phyloP scores from a whole-genome alignment of 345 rosid genomes.

The Brassica incana region DNA sequence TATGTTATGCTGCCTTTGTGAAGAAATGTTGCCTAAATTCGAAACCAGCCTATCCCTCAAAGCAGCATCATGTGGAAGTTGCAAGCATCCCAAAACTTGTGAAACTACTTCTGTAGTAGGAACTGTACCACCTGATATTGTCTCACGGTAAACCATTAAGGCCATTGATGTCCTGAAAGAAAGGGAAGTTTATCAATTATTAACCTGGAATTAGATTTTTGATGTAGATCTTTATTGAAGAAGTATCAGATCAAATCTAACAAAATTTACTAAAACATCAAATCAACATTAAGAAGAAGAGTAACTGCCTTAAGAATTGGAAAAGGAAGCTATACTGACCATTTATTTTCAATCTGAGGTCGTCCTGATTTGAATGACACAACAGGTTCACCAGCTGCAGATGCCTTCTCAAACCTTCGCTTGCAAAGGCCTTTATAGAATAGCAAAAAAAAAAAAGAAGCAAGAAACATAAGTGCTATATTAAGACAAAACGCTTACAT shows the following conservation, averaged over 20 bases:
- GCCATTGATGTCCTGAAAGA: conserved; percentile 71
- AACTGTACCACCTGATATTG: conserved; percentile 54
- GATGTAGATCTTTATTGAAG: neutral
- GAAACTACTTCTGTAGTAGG: conserved; percentile 83
- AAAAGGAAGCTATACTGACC: conserved; percentile 48
- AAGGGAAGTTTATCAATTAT: conserved; percentile 19
- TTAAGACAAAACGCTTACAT: neutral
- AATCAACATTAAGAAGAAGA: conserved; percentile 12
- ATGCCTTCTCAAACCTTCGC: conserved; percentile 67
- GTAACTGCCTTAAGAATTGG: conserved; percentile 13
- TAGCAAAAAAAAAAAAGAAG: neutral
- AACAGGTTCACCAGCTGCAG: conserved; percentile 60
- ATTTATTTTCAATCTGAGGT: conserved; percentile 71
- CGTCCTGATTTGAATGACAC: conserved; percentile 61
- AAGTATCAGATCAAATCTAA: conserved; percentile 6
- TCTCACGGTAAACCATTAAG: conserved; percentile 70
- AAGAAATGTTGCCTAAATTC: conserved; percentile 53
- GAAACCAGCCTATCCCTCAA: conserved; percentile 64
- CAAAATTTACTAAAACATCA: conserved; percentile 2
- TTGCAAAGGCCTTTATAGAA: conserved; percentile 69
- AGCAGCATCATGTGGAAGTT: conserved; percentile 67
- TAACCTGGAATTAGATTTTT: conserved; percentile 15
- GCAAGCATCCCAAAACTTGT: conserved; percentile 84
- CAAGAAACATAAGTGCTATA: neutral
- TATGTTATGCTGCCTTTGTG: conserved; percentile 55